A percentile compares a stretch with the other conserved stretches of the same genome.
phyloP scores from a whole-genome alignment of 225 moss, liverwort and hornwort genomes.

The Lunularia cruciata region DNA sequence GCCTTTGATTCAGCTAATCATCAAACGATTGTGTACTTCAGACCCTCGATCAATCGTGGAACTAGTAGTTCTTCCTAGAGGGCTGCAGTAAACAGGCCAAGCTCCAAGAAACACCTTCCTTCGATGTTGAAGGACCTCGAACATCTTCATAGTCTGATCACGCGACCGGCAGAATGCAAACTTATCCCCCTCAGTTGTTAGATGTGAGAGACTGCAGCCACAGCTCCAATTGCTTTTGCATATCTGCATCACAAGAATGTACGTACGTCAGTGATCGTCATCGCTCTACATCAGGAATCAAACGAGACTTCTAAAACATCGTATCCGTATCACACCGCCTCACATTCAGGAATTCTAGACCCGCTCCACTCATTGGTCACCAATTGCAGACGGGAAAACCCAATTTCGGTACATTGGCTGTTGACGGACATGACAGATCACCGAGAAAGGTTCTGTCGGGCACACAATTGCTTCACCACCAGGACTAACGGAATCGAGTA shows the following conservation, averaged over 20 bases:
- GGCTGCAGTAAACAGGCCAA: background rate
- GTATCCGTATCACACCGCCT: no score
- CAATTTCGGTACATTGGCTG: no score
- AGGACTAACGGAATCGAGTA: no score
- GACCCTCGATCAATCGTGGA: background rate
- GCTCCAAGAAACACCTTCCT: background rate
- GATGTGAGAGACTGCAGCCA: constrained; percentile 24
- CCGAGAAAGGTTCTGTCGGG: no score
- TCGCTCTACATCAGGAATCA: no score
- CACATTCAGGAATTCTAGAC: no score
- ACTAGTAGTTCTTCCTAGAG: background rate
- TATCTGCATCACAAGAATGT: background rate
- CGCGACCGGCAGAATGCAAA: background rate
- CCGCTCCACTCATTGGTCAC: no score
- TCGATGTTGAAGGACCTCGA: background rate
- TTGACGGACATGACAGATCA: no score
- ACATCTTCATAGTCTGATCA: constrained; percentile 5
- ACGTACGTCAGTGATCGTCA: background rate
- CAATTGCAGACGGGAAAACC: no score
- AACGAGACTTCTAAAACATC: no score
- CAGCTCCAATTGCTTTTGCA: constrained; percentile 21
- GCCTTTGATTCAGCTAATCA: constrained; percentile 12
- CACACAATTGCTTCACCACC: no score
- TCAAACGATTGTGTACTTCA: constrained; percentile 3
- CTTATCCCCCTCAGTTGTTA: constrained; percentile 9